Evolutionary conservation across 1,284 basidiomycete species (phyloP), one percentile per base, ranked within the genome.

Genomic region (Cystobasidium slooffiae): DNA sequence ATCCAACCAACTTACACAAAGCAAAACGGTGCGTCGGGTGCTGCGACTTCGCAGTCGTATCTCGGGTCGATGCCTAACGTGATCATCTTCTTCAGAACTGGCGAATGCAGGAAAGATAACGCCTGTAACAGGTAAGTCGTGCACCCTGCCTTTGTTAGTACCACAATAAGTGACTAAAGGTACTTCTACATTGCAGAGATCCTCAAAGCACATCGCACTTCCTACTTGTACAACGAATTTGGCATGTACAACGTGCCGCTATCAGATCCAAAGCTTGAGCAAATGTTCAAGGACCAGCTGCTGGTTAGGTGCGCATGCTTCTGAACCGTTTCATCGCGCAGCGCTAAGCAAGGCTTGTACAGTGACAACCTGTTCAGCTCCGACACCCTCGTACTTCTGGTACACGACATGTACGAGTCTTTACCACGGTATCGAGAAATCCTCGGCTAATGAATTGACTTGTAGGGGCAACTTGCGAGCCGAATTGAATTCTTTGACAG

Each of bases 391-490:
- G 87, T 97, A 24, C 82, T 96, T 49, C 91, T 96, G 78, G 88
- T 91, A 9, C 94, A 97, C 83, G 94, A 97, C 85, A 92, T 95
- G 94, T 94, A 81, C 80, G 90, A 83, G 24, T 4, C 52, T 61
- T 64, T 53, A 16, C 8, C 20, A 16, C 24, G 55, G 43, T 49
- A 49, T 73, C 46, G 14, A 22, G n/a, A 31, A 7, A 12, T 14
- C 53, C 22, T 37, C 43, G 24, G 2, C 72, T 58, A n/a, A 49
- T 20, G 14, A 14, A 56, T 55, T 37, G 51, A 4, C 20, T n/a
- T 59, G 14, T 75, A 95, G 93, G 80, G 94, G 94, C 24, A 93
- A 94, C 79, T 84, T 97, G 64, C 88, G 91, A 16, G 87, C 90
- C 9, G 91, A 95, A 81, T 84, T 92, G 12, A 88, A 90, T 66